Evolutionary conservation across 2,329 filamentous ascomycete species (phyloP), one percentile per base, ranked within the genome.

Genomic region (Dryadomyces quercivorus): DNA sequence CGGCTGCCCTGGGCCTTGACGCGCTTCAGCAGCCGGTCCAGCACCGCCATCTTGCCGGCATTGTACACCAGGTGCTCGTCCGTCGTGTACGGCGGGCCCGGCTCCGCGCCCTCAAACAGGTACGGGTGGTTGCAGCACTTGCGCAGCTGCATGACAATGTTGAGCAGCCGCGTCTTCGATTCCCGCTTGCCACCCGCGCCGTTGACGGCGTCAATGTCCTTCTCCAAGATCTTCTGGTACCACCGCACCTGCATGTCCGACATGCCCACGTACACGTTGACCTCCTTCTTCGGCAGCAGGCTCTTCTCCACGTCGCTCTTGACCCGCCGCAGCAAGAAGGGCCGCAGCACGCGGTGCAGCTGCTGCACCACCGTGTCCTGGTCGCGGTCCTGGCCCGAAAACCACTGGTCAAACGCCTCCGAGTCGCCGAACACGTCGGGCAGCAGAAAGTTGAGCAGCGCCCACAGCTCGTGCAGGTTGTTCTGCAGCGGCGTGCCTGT

Each of bases 41-140:
- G 78, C 66, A 98, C 90, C 36, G 90, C 81, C 93, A 98, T 98
- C 73, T 98, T 98, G 21, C 91, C 93, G 1, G 93, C 84, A 63
- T 97, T 98, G 72, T 82, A 86, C 45, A 98, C 75, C 52, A 98
- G 76, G 71, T 98, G 94, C 70, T 97, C 92, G 64, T 98, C 93
- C 0, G 92, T 98, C 1, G 94, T 98, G 67, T 97, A 98, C 1
- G 94, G 93, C 13, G 93, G 94, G 31, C 93, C 93, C 45, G 93
- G 93, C 66, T 98, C 93, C 10, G 93, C 93, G 54, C 93, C 93
- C 66, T 98, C 93, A 61, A 98, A 98, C 1, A 98, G 81, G 63
- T 98, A 98, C 0, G 93, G 93, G 65, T 98, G 93, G 63, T 98
- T 98, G 69, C 93, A 98, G 72, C 93, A 98, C 71, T 98, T 98